These are phyloP conservation scores for Cucurbita maxima DNA, from an alignment of 306 rosid species.

Conservation along the genomic window DNA sequence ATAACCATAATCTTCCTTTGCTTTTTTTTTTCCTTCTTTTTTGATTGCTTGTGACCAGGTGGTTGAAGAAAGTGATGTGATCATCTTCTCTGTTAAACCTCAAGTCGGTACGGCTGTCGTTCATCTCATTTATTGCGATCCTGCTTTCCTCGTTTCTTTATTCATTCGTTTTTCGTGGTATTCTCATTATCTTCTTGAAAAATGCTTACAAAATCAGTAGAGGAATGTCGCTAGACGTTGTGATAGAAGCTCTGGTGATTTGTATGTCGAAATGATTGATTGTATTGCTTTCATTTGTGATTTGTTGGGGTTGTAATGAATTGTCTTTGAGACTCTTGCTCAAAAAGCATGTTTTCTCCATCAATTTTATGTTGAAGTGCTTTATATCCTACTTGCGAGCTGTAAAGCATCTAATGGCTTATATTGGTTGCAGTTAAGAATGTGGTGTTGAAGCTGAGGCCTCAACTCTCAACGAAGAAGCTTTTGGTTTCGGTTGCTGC, in stretches of 20 bases:
- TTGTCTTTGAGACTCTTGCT: background rate
- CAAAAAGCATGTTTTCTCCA: background rate
- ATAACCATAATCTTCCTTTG: background rate
- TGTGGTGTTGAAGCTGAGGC: constrained; percentile 42
- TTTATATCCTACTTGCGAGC: background rate
- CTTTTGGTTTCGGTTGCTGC: constrained; percentile 95
- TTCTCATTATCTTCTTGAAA: background rate
- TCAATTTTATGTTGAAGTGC: background rate
- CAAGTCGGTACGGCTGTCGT: constrained; percentile 39
- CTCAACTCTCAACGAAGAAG: constrained; percentile 53
- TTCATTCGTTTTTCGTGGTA: background rate
- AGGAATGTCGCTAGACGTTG: background rate
- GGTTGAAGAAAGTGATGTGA: constrained; percentile 59
- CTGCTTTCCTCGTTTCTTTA: background rate
- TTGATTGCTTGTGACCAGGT: constrained; percentile 32
- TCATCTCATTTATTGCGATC: background rate
- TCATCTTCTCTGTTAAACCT: constrained; percentile 84
- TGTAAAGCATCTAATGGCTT: background rate
- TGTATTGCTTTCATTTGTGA: background rate
- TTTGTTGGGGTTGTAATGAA: background rate
- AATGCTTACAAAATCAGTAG: background rate
- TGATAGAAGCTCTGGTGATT: background rate
- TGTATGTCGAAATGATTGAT: no score
- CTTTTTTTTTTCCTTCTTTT: background rate
- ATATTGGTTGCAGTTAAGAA: constrained; percentile 40